These are phyloP conservation scores for Nothomitra cinnamomea DNA, from an alignment of 2,329 filamentous ascomycete species.

Conservation along the genomic window DNA sequence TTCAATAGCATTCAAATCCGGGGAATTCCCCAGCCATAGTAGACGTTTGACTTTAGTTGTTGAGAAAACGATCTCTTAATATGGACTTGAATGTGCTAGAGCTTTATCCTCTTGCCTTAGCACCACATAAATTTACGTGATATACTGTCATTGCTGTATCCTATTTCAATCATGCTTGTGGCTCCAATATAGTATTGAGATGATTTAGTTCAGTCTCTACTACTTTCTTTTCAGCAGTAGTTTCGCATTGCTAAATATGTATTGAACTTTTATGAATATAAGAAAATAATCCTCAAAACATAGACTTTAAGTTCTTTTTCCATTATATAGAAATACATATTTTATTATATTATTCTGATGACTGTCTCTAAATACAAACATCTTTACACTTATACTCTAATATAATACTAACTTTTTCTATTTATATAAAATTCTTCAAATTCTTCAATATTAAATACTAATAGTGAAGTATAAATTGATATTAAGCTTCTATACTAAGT, in stretches of 20 bases:
- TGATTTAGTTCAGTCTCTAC: conserved; percentile 8
- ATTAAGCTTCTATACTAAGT: too few relatives aligned
- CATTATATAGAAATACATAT: conserved; percentile 10
- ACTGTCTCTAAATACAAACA: not conserved
- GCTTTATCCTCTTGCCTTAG: not conserved
- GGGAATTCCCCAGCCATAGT: conserved; percentile 11
- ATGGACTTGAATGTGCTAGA: not conserved
- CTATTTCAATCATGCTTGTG: conserved; percentile 8
- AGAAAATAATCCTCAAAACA: conserved; percentile 17
- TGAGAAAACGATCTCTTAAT: not conserved
- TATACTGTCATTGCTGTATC: conserved; percentile 11
- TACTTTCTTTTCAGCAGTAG: conserved; percentile 10
- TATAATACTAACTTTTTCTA: too few relatives aligned
- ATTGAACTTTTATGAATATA: conserved; percentile 16
- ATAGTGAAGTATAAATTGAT: too few relatives aligned
- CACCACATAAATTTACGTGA: conserved; percentile 7
- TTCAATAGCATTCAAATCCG: conserved; percentile 14
- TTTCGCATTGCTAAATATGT: conserved; percentile 13
- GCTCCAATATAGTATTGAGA: conserved; percentile 11
- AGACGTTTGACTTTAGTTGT: not conserved
- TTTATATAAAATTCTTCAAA: too few relatives aligned
- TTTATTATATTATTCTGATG: conserved; percentile 7
- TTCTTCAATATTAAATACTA: too few relatives aligned
- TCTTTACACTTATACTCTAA: too few relatives aligned
- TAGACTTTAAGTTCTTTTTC: conserved; percentile 13